phyloP scores from a whole-genome alignment of 140 eudicot genomes.

The Oenanthe javanica region DNA sequence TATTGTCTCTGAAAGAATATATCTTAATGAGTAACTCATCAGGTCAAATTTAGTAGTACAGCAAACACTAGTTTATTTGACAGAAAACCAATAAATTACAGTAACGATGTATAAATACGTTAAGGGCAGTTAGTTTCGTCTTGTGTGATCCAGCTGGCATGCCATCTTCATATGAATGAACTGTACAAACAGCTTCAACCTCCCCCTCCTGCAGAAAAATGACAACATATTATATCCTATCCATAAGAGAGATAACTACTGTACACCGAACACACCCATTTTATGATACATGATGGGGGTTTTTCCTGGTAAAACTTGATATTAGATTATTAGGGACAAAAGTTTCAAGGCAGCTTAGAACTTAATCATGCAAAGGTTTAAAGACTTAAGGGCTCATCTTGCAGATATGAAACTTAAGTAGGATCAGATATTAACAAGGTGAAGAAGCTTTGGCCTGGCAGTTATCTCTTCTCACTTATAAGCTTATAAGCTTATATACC shows the following conservation, averaged over 20 bases:
- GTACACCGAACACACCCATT: too few relatives aligned
- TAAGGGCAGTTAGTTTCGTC: conserved; percentile 88
- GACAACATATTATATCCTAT: background rate
- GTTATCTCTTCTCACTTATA: background rate
- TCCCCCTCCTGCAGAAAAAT: conserved; percentile 68
- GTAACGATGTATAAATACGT: conserved; percentile 34
- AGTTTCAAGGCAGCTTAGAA: background rate
- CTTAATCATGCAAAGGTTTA: background rate
- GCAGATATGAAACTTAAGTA: background rate
- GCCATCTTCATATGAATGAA: conserved; percentile 93
- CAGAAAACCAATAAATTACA: background rate
- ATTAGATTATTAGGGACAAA: background rate
- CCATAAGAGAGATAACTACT: background rate
- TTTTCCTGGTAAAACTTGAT: background rate
- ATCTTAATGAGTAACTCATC: background rate
- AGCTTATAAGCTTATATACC: too few relatives aligned
- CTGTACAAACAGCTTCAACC: conserved; percentile 72
- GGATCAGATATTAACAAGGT: background rate
- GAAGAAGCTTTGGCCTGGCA: background rate
- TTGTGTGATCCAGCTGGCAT: conserved; percentile 87
- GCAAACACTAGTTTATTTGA: background rate
- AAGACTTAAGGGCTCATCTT: background rate
- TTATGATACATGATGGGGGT: background rate
- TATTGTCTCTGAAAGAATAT: background rate
- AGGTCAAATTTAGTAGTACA: background rate